Evolutionary conservation across 768 basidiomycete genomes (phyloP), one percentile per base, ranked within the genome.

Genomic region (Tylopilus felleus): DNA sequence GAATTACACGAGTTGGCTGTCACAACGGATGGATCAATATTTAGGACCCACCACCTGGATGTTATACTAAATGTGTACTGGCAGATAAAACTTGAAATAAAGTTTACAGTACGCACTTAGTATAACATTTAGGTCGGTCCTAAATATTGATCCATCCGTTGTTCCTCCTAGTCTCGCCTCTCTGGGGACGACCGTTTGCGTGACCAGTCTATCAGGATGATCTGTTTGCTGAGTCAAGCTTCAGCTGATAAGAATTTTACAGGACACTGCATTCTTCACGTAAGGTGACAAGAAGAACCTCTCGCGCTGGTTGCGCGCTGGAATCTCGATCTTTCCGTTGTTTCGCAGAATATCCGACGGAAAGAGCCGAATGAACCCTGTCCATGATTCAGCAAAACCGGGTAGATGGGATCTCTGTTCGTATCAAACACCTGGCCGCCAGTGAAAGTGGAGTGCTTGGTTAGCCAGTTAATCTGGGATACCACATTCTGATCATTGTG

Each of bases 401-500:
- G 13, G 9, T 16, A 42, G 23, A 46, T 50, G 35, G 23, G 31
- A 41, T 41, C 28, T 29, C 40, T 27, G 28, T 49, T 25, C 9
- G 25, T n/a, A 55, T 49, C 36, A 55, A 44, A 29, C 36, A 41
- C 35, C 49, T 40, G 42, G 22, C 36, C 17, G 19, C 38, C 21
- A 40, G 36, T 51, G 48, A 51, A 49, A 55, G 40, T n/a, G 27
- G 28, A 42, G 17, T 16, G n/a, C 5, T 53, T 51, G 51, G 51
- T 51, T 50, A 21, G 58, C 54, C 42, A 52, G 17, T 47, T 21
- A 31, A 57, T 52, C 55, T 55, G 39, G 28, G 49, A 62, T 48
- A 25, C 2, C 17, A 27, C 35, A 25, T 39, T 43, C 31, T 56
- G 40, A 45, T 55, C 36, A n/a, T 36, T 33, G 25, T 35, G 51